phyloP scores from a whole-genome alignment of 768 basidiomycete species.

The Auricularia cornea region DNA sequence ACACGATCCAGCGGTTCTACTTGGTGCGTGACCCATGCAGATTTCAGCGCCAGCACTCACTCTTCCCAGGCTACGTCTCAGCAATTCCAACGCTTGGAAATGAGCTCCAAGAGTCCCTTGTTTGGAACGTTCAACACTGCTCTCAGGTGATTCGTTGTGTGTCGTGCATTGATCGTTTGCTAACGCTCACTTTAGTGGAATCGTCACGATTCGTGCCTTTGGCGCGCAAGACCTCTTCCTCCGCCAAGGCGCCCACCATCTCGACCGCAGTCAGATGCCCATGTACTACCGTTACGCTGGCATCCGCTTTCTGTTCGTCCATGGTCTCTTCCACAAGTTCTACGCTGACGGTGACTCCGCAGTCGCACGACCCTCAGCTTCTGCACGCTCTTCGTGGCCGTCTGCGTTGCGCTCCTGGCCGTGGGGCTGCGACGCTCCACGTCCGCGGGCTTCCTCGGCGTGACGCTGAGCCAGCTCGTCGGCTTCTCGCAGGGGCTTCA shows the following conservation, averaged over 20 bases:
- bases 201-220: slow-evolving; percentile 2
- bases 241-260: neutral
- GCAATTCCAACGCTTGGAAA: slow-evolving; percentile 4
- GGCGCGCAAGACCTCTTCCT: slow-evolving; percentile 5
- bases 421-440: slow-evolving; percentile 4
- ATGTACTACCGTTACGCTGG: slow-evolving; percentile 7
- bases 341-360: neutral
- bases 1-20: slow-evolving; percentile 4
- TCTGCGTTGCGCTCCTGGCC: neutral
- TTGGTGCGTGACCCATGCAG: neutral
- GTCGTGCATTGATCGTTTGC: too few relatives aligned
- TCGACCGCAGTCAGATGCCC: slow-evolving; percentile 4
- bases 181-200: neutral
- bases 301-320: slow-evolving; percentile 5
- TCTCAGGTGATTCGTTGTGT: neutral
- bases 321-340: neutral
- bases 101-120: slow-evolving; percentile 6
- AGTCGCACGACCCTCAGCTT: slow-evolving; percentile 2
- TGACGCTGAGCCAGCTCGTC: slow-evolving; percentile 4
- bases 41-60: neutral
- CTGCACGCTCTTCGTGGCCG: slow-evolving; percentile 1
- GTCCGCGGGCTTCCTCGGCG: neutral
- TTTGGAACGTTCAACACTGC: slow-evolving; percentile 3
- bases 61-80: neutral
- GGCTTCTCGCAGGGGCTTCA: neutral